phyloP scores from a whole-genome alignment of 768 basidiomycete genomes.

The Floccularia luteovirens region DNA sequence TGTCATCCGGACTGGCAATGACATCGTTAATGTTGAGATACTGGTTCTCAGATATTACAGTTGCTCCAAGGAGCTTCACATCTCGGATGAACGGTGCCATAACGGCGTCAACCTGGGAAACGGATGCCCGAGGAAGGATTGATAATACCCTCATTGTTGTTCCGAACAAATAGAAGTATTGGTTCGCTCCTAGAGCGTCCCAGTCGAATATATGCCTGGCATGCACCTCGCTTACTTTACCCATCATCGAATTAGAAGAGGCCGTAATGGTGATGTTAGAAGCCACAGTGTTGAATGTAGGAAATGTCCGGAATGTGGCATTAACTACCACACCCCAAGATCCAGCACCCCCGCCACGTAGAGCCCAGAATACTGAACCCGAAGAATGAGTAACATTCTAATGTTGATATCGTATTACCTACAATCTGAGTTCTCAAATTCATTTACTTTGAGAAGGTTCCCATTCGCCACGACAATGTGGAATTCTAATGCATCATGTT shows the following conservation, averaged over 20 bases:
- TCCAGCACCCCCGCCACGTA: slow-evolving; percentile 21
- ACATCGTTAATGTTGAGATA: neutral
- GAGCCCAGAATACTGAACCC: slow-evolving; percentile 16
- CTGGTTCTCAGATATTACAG: neutral
- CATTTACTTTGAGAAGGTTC: slow-evolving; percentile 14
- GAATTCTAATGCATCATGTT: neutral
- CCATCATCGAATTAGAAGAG: slow-evolving; percentile 10
- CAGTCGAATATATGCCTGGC: slow-evolving; percentile 27
- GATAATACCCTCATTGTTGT: slow-evolving; percentile 20
- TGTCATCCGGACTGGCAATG: neutral
- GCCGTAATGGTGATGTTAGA: slow-evolving; percentile 11
- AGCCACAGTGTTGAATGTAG: slow-evolving; percentile 20
- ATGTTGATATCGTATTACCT: neutral
- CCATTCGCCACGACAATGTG: slow-evolving; percentile 14
- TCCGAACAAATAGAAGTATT: slow-evolving; percentile 16
- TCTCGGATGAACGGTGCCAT: neutral
- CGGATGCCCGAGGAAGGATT: slow-evolving; percentile 11
- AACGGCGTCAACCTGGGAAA: neutral
- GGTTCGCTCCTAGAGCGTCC: slow-evolving; percentile 19
- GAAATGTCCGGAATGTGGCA: slow-evolving; percentile 24
- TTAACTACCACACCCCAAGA: slow-evolving; percentile 28
- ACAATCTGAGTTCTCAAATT: slow-evolving; percentile 16
- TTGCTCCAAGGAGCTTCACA: neutral
- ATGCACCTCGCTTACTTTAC: slow-evolving; percentile 18
- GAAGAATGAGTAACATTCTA: neutral